A percentile compares a stretch with the other conserved stretches of the same genome.
phyloP scores from a whole-genome alignment of 306 rosid genomes.

The Vicia sativa region DNA sequence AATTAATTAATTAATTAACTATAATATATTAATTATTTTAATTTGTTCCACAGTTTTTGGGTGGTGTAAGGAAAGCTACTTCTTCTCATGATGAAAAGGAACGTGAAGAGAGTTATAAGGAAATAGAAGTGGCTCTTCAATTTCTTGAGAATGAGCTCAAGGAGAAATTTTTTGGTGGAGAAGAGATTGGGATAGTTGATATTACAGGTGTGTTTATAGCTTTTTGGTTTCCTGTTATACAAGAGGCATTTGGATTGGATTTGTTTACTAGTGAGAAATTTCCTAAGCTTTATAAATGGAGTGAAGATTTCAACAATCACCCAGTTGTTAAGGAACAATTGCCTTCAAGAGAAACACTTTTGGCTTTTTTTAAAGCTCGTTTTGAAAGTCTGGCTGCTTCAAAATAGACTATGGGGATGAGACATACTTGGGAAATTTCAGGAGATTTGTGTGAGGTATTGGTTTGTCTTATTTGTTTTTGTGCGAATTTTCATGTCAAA shows the following conservation, averaged over 20 bases:
- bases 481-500: no score
- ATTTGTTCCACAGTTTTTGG: conserved; percentile 13
- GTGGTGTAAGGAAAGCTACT: conserved; percentile 24
- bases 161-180: conserved; percentile 59
- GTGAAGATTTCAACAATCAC: conserved; percentile 37
- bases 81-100: conserved; percentile 34
- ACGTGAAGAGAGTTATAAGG: conserved; percentile 45
- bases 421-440: no score
- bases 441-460: no score
- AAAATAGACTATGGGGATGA: conserved; percentile 9
- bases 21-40: background rate
- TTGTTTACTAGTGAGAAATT: conserved; percentile 40
- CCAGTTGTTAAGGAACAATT: conserved; percentile 31
- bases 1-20: background rate
- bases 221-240: conserved; percentile 39
- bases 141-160: conserved; percentile 53
- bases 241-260: conserved; percentile 42
- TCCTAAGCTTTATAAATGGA: conserved; percentile 49
- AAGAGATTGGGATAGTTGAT: conserved; percentile 49
- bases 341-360: conserved; percentile 39
- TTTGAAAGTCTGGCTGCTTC: conserved; percentile 19
- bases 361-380: conserved; percentile 21
- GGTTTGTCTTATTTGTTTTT: no score
- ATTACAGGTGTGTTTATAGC: conserved; percentile 43
- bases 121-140: conserved; percentile 33